phyloP scores from a whole-genome alignment of 805 yeast species.

The Yarrowia sp. region DNA sequence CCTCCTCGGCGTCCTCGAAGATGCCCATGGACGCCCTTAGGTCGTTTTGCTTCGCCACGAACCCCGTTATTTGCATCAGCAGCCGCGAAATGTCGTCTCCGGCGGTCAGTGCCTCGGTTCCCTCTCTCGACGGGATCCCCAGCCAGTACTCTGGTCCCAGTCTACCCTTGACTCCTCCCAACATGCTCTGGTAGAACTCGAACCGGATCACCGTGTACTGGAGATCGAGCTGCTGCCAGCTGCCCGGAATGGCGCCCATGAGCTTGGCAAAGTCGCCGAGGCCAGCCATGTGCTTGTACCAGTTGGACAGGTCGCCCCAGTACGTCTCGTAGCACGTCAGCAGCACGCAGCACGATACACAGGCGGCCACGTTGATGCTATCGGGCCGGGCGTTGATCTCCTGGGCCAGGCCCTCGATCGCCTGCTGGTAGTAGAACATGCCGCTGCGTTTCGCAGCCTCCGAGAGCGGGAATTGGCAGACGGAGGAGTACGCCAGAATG shows the following conservation, averaged over 20 bases:
- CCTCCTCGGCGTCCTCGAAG: neutral
- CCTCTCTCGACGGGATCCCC: slow-evolving; percentile 1
- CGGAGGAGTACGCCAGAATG: slow-evolving; percentile 12
- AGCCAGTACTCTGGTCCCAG: slow-evolving; percentile 19
- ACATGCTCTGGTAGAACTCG: slow-evolving; percentile 21
- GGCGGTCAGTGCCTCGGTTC: neutral
- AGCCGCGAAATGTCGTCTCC: slow-evolving; percentile 18
- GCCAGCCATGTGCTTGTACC: slow-evolving; percentile 25
- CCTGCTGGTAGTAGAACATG: slow-evolving; percentile 14
- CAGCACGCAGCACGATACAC: slow-evolving; percentile 25
- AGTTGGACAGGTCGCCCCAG: slow-evolving; percentile 24
- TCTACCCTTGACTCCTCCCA: slow-evolving; percentile 20
- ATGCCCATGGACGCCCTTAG: neutral
- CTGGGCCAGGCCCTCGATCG: slow-evolving; percentile 5
- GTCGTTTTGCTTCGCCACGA: slow-evolving; percentile 21
- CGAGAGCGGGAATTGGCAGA: slow-evolving; percentile 12
- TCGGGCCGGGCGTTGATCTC: neutral
- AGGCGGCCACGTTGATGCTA: slow-evolving; percentile 7
- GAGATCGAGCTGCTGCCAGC: slow-evolving; percentile 7
- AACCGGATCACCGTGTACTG: slow-evolving; percentile 19
- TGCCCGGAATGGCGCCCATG: slow-evolving; percentile 6
- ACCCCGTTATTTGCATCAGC: slow-evolving; percentile 22
- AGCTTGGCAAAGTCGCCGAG: slow-evolving; percentile 24
- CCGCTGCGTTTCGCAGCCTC: slow-evolving; percentile 18
- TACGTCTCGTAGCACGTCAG: slow-evolving; percentile 23